These are phyloP conservation scores for Penicillium sp. DNA, from an alignment of 2,329 filamentous ascomycete species.

Conservation along the genomic window DNA sequence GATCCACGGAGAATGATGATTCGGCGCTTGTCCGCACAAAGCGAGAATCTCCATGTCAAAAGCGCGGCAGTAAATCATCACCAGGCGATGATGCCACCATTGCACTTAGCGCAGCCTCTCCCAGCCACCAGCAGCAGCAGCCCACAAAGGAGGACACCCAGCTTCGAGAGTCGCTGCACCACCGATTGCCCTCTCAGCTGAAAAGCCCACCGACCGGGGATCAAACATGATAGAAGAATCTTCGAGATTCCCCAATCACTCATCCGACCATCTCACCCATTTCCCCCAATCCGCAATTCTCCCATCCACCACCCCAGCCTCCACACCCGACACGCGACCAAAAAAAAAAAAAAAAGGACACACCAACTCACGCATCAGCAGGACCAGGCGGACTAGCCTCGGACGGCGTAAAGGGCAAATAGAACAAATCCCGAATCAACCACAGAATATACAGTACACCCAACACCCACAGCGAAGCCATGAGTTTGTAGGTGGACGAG, in stretches of 20 bases:
- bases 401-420: constrained; percentile 41
- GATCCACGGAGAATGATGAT: not conserved
- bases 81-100: constrained; percentile 5
- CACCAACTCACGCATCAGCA: constrained; percentile 9
- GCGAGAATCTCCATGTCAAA: not conserved
- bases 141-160: not conserved
- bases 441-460: constrained; percentile 49
- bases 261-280: not conserved
- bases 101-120: not conserved
- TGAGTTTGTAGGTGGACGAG: constrained; percentile 50
- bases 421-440: constrained; percentile 49
- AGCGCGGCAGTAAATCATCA: not conserved
- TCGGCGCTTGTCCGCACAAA: not conserved
- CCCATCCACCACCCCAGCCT: not conserved
- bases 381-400: constrained; percentile 23
- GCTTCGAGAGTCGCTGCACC: not conserved
- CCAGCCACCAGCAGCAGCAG: not conserved
- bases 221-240: not conserved
- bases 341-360: not conserved
- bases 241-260: not conserved
- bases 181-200: not conserved
- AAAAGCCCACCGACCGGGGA: not conserved
- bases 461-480: constrained; percentile 49
- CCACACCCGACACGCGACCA: constrained; percentile 2
- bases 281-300: too few relatives aligned